Evolutionary conservation across 1,284 basidiomycete species (phyloP).

Genomic region (Laetiporus sulphureus): DNA sequence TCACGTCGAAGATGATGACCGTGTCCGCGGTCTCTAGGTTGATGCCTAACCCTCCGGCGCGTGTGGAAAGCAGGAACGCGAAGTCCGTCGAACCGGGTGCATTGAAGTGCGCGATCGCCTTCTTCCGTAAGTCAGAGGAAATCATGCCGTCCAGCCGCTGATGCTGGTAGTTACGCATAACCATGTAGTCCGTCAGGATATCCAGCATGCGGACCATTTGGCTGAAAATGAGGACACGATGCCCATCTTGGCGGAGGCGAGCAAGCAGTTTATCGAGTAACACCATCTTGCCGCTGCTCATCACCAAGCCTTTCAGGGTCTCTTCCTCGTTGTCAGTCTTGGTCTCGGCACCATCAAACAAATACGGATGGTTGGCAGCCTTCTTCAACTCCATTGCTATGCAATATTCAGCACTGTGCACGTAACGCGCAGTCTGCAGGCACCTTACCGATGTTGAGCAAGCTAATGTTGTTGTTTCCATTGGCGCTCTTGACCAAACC

Average conservation of each 20-base stretch:
- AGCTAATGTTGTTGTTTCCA: constrained; percentile 81
- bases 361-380: constrained; percentile 95
- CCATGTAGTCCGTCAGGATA: constrained; percentile 97
- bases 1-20: constrained; percentile 97
- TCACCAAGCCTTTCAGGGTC: constrained; percentile 90
- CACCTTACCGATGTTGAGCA: constrained; percentile 82
- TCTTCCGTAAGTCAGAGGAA: constrained; percentile 77
- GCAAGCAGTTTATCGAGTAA: constrained; percentile 91
- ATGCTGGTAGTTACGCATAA: constrained; percentile 77
- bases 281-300: constrained; percentile 98
- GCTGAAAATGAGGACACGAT: constrained; percentile 97
- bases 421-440: not conserved
- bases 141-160: constrained; percentile 75
- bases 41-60: constrained; percentile 97
- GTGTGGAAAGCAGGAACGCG: constrained; percentile 85
- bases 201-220: constrained; percentile 99
- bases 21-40: constrained; percentile 98
- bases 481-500: constrained; percentile 85
- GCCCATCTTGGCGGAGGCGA: constrained; percentile 85
- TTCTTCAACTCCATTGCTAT: constrained; percentile 94
- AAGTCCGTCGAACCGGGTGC: constrained; percentile 68
- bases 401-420: constrained; percentile 1
- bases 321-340: constrained; percentile 76
- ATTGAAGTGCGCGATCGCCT: constrained; percentile 77
- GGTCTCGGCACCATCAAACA: constrained; percentile 94